Conservation (phyloP, 2,329 filamentous ascomycete species). For the Elsinoe australis region DNA sequence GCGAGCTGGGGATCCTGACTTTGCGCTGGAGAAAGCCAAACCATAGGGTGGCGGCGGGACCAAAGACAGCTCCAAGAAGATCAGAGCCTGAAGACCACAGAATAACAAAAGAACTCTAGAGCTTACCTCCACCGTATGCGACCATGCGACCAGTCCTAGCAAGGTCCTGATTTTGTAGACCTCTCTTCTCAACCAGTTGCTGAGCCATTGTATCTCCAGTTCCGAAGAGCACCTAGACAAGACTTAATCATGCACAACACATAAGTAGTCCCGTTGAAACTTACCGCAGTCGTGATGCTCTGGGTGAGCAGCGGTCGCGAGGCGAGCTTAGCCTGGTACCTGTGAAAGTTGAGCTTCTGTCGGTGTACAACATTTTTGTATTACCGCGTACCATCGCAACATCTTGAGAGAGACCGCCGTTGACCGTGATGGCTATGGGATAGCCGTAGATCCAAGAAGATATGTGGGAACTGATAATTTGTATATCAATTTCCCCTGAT, state of each 20-base stretch:
- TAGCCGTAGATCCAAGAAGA: too few relatives aligned
- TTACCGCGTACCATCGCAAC: constrained; percentile 36
- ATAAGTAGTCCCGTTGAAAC: constrained; percentile 18
- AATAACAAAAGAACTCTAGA: too few relatives aligned
- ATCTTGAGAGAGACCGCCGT: constrained; percentile 26
- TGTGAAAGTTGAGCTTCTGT: constrained; percentile 29
- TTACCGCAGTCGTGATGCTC: constrained; percentile 72
- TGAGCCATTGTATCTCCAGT: constrained; percentile 88
- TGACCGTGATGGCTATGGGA: neutral
- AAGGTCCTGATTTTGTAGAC: constrained; percentile 63
- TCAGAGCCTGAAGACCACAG: too few relatives aligned
- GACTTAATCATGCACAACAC: constrained; percentile 1
- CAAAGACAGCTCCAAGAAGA: constrained; percentile 78
- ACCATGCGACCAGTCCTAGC: constrained; percentile 70
- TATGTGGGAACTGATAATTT: too few relatives aligned
- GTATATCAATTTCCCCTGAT: too few relatives aligned
- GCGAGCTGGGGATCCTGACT: constrained; percentile 54
- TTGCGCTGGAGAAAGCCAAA: constrained; percentile 68
- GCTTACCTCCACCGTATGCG: constrained; percentile 66
- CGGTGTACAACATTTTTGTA: constrained; percentile 17
- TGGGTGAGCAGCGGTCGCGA: constrained; percentile 81
- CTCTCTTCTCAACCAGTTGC: constrained; percentile 78
- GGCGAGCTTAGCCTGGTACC: constrained; percentile 81
- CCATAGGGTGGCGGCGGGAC: constrained; percentile 81
- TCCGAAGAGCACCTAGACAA: constrained; percentile 66